Evolutionary conservation across 257 asterid genomes (phyloP), one percentile per base, ranked within the genome.

Genomic region (Capsicum chinense): DNA sequence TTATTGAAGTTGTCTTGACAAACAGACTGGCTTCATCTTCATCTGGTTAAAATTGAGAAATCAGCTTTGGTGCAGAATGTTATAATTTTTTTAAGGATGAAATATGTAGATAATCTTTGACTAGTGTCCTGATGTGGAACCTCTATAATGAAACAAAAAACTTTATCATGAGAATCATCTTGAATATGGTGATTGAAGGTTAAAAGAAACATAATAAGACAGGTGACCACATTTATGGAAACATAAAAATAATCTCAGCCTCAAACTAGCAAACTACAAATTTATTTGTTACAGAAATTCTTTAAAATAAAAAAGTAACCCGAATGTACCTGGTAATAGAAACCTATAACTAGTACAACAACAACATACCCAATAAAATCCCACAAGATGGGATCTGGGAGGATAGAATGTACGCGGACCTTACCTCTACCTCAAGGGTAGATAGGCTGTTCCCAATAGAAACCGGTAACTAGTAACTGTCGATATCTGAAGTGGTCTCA

Each of bases 71-170:
- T 7, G 47, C 6, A 2, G 81, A 21, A 50, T 74, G 21, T 3
- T 74, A 21, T 50, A 13, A 26, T 50, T 39, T 15, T 15, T 37
- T 39, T 39, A 7, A 16, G 79, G 16, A 69, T 1, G 33, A 42
- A 39, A 42, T 69, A 42, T 69, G 33, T 69, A 69, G 35, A 69
- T 16, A 69, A 69, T 69, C 78, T 1, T 69, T 69, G 79, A 69
- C 33, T 9, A 39, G 8, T 16, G 15, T 42, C 15, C 62, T 50
- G 62, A 21, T 50, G 47, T 21, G 39, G 60, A 74, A 21, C 44
- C 42, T 21, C 60, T 7, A 48, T 12, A 21, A 14, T 50, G 81
- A 50, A 12, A 74, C 62, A 74, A 11, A 47, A 2, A 74, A 21
- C 44, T 21, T 50, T 50, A 74, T 50, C 62, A 50, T 74, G 60